Percentiles rank a stretch among this genome's conserved stretches.
phyloP scores from a whole-genome alignment of 148 eudicot species.

The Mesembryanthemum crystallinum region DNA sequence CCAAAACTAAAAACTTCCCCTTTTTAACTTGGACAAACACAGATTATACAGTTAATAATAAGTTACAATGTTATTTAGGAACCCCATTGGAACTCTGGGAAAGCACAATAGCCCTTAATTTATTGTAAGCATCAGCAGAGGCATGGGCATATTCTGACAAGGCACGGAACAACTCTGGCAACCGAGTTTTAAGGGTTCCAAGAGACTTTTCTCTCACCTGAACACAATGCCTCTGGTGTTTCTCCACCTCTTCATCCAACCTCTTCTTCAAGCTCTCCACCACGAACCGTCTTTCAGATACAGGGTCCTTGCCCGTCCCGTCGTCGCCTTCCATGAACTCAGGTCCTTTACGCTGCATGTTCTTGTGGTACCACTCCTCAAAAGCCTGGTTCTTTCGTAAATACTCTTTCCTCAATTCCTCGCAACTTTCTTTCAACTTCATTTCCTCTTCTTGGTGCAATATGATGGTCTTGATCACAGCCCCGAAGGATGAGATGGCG shows the following conservation, averaged over 20 bases:
- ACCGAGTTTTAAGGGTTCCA: conserved; percentile 59
- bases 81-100: conserved; percentile 42
- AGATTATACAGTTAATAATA: conserved; percentile 8
- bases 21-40: conserved; percentile 9
- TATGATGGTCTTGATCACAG: conserved; percentile 63
- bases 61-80: conserved; percentile 23
- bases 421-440: conserved; percentile 69
- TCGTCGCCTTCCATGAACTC: conserved; percentile 52
- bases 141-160: conserved; percentile 68
- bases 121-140: conserved; percentile 51
- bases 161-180: conserved; percentile 84
- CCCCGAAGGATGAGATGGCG: conserved; percentile 65
- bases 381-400: conserved; percentile 62
- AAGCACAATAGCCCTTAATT: conserved; percentile 46
- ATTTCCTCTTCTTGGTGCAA: conserved; percentile 78
- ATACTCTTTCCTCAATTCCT: conserved; percentile 72
- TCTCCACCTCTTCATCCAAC: conserved; percentile 75
- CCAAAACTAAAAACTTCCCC: not conserved
- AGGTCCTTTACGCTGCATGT: conserved; percentile 43
- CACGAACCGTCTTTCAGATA: conserved; percentile 52
- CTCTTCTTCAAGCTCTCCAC: conserved; percentile 73
- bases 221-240: conserved; percentile 59
- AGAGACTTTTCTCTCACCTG: conserved; percentile 93
- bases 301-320: conserved; percentile 44
- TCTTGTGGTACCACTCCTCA: conserved; percentile 79